phyloP scores from a whole-genome alignment of 495 filamentous ascomycete species.

The Bacidia rubella region DNA sequence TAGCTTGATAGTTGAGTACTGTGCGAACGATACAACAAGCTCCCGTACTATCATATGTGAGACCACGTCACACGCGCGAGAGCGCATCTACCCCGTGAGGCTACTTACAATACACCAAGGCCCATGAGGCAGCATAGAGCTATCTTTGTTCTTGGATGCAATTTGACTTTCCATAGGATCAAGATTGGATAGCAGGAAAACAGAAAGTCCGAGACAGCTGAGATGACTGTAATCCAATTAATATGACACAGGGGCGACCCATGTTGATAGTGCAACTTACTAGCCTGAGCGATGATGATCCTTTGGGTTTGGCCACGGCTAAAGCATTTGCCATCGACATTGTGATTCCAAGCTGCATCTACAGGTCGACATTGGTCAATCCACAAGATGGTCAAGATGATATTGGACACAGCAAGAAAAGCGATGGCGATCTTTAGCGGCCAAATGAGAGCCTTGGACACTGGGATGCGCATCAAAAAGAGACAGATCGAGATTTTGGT shows the following conservation, averaged over 20 bases:
- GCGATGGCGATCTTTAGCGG: slow-evolving; percentile 8
- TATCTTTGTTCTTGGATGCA: slow-evolving; percentile 21
- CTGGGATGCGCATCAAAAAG: slow-evolving; percentile 13
- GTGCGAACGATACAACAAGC: slow-evolving; percentile 13
- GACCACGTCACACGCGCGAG: not conserved
- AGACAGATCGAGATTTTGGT: slow-evolving; percentile 18
- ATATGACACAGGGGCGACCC: not conserved
- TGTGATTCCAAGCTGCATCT: slow-evolving; percentile 9
- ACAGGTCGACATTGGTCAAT: slow-evolving; percentile 14
- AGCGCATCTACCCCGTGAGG: not conserved
- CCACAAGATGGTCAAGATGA: slow-evolving; percentile 12
- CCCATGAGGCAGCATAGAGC: slow-evolving; percentile 27
- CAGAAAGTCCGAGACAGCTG: slow-evolving; percentile 21
- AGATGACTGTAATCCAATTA: slow-evolving; percentile 6
- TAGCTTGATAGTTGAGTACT: slow-evolving; percentile 8
- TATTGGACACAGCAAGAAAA: slow-evolving; percentile 9
- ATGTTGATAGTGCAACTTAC: not conserved
- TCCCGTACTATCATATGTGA: not conserved
- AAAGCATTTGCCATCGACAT: slow-evolving; percentile 11
- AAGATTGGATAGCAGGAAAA: slow-evolving; percentile 25
- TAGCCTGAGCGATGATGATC: slow-evolving; percentile 17
- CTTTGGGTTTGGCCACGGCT: slow-evolving; percentile 13
- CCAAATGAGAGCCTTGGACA: slow-evolving; percentile 7
- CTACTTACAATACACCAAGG: slow-evolving; percentile 24
- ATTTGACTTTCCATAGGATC: slow-evolving; percentile 22